Base-by-base conservation (phyloP, 768 basidiomycete species). In the Lentinus brumalis region DNA sequence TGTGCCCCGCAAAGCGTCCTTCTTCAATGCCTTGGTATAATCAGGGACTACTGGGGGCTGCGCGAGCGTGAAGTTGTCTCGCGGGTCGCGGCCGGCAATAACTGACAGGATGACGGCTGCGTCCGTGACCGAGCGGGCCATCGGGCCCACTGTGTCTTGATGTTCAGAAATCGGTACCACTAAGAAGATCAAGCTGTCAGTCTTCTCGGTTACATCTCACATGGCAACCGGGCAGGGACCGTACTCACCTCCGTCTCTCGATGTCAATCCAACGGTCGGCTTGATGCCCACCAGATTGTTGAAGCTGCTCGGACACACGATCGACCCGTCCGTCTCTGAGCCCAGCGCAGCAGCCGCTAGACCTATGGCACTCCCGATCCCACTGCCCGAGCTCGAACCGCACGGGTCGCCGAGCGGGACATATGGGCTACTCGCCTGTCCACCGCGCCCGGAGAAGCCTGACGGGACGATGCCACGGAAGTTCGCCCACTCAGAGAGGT, bases 41-140 rank as follows among this genome's bases (percentile, higher is more conserved):
- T 86, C 79, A 0, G 86, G 86, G 8, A 87, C 76, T 1, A 62
- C 50, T 3, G 57, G 55, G 2, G 87, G 86, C 54, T 81, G 77
- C n/a, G 74, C 71, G 26, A 75, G 60, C 21, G 79, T 80, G 56
- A 72, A 75, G 46, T 70, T 69, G 63, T 81, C 81, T 7, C 59
- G 65, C 5, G 77, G 73, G 65, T 82, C 81, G 15, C 61, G 66
- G 4, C 79, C 80, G 1, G 75, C 74, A 31, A 82, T 81, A 29
- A 69, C 69, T 32, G 64, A 61, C 14, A 76, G 69, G 16, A 77
- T 57, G 49, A 64, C 50, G 3, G 74, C 76, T 1, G 74, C 73
- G 52, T 77, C 76, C 9, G 70, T 57, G 18, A 75, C 69, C 9
- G 68, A 72, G 31, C 74, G 72, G 4, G 68, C 58, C 65, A 77